A percentile compares a stretch with the other conserved stretches of the same genome.
Conservation (phyloP, 495 filamentous ascomycete species). For the Parathielavia appendiculata region DNA sequence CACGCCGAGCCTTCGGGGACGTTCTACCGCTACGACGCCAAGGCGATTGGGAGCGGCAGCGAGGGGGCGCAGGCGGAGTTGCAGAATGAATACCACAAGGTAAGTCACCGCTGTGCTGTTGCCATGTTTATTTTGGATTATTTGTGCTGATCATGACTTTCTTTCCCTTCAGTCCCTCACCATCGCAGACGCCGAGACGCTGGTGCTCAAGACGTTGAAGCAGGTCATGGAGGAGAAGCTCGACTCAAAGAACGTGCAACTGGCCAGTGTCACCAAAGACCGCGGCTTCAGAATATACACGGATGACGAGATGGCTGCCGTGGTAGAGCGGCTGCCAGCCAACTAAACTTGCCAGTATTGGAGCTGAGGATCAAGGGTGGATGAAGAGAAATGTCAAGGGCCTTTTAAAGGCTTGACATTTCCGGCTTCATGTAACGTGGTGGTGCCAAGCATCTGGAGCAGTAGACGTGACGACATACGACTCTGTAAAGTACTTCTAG, state of each 20-base stretch:
- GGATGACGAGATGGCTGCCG: conserved; percentile 90
- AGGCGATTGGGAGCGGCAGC: conserved; percentile 93
- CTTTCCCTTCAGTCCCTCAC: conserved; percentile 62
- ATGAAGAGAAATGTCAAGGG: neutral
- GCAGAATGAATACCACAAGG: conserved; percentile 97
- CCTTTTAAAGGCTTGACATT: neutral
- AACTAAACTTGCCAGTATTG: conserved; percentile 32
- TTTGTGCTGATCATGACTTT: conserved; percentile 16
- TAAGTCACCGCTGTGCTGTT: conserved; percentile 19
- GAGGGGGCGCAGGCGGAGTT: conserved; percentile 96
- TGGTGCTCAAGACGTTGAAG: conserved; percentile 97
- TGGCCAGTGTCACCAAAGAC: conserved; percentile 96
- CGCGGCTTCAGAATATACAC: conserved; percentile 97
- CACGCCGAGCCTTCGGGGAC: conserved; percentile 97
- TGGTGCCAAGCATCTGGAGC: too few relatives aligned
- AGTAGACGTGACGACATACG: neutral
- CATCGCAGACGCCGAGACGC: conserved; percentile 83
- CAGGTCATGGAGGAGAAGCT: conserved; percentile 99
- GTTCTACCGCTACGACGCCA: conserved; percentile 98
- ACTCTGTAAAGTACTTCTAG: neutral
- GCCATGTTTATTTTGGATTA: too few relatives aligned
- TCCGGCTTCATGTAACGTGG: too few relatives aligned
- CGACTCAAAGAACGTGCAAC: conserved; percentile 95
- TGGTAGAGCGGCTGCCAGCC: conserved; percentile 67
- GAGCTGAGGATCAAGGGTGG: neutral